Evolutionary conservation across 345 rosid species (phyloP).

Genomic region (Anacardium occidentale): DNA sequence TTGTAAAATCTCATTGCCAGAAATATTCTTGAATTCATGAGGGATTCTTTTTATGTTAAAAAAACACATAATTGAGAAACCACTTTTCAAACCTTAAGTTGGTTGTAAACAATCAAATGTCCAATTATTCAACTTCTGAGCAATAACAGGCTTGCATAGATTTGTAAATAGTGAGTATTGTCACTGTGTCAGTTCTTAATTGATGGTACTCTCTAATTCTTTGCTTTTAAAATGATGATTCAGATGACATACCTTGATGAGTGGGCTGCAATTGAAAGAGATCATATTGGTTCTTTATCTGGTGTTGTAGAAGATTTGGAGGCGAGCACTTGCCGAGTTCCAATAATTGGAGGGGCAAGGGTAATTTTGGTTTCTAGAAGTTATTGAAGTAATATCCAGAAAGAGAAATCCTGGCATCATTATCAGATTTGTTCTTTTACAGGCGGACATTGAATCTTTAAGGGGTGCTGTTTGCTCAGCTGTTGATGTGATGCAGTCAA

Average conservation of each 20-base stretch:
- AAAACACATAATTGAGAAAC: not conserved
- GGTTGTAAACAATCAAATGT: not conserved
- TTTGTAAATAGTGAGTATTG: not conserved
- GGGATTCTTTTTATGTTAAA: not conserved
- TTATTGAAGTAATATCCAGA: conserved; percentile 1
- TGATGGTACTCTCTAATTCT: conserved; percentile 20
- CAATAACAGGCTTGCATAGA: not conserved
- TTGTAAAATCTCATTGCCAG: not conserved
- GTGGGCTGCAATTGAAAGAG: conserved; percentile 83
- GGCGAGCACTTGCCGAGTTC: conserved; percentile 89
- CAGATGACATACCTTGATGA: conserved; percentile 79
- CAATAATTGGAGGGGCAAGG: conserved; percentile 84
- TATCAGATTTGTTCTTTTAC: conserved; percentile 25
- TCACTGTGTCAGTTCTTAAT: not conserved
- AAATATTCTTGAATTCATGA: not conserved
- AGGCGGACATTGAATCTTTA: conserved; percentile 79
- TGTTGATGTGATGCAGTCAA: conserved; percentile 85
- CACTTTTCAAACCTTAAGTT: not conserved
- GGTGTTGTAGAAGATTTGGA: conserved; percentile 85
- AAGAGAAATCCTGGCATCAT: conserved; percentile 24
- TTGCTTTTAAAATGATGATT: conserved; percentile 24
- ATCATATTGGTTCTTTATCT: conserved; percentile 68
- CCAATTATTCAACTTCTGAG: not conserved
- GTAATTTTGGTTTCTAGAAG: conserved; percentile 36
- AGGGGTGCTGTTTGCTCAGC: conserved; percentile 83